A percentile compares a stretch with the other conserved stretches of the same genome.
phyloP scores from a whole-genome alignment of 2,329 filamentous ascomycete genomes.

The Thelonectria olida region DNA sequence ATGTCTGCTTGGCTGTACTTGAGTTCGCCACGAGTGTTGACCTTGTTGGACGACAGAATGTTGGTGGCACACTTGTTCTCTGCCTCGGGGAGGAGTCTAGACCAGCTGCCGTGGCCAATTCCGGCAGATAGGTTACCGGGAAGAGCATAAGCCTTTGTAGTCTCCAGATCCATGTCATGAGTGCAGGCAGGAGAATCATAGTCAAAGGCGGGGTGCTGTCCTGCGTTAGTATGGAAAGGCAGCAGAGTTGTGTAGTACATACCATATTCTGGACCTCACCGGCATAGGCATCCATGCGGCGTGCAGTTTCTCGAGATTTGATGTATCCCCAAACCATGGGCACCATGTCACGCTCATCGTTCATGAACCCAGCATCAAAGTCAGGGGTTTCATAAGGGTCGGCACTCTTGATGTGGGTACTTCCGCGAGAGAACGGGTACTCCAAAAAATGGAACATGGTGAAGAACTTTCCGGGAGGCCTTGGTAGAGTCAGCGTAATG shows the following conservation, averaged over 20 bases:
- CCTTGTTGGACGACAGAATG: constrained; percentile 70
- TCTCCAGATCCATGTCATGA: constrained; percentile 77
- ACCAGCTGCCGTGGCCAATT: constrained; percentile 80
- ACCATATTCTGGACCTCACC: constrained; percentile 72
- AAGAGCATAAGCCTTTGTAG: constrained; percentile 79
- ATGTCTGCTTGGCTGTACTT: constrained; percentile 73
- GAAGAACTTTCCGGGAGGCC: constrained; percentile 82
- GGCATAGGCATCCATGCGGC: constrained; percentile 80
- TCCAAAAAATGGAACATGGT: constrained; percentile 86
- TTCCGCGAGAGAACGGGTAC: constrained; percentile 79
- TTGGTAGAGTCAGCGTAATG: constrained; percentile 45
- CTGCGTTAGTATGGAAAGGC: constrained; percentile 37
- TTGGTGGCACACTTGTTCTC: constrained; percentile 57
- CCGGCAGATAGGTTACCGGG: constrained; percentile 76
- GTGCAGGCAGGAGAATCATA: constrained; percentile 76
- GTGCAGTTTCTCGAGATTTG: constrained; percentile 82
- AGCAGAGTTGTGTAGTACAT: background rate
- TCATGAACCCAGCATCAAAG: constrained; percentile 87
- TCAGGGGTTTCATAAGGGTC: constrained; percentile 79
- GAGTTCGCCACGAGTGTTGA: constrained; percentile 68
- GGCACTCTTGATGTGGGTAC: constrained; percentile 74
- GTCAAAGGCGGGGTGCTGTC: constrained; percentile 73
- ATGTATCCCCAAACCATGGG: constrained; percentile 88
- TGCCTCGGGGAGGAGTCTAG: constrained; percentile 62
- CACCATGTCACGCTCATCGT: constrained; percentile 84